A percentile compares a stretch with the other conserved stretches of the same genome.
These are phyloP conservation scores for Daldinia caldariorum DNA, from an alignment of 495 filamentous ascomycete species.

Conservation along the genomic window DNA sequence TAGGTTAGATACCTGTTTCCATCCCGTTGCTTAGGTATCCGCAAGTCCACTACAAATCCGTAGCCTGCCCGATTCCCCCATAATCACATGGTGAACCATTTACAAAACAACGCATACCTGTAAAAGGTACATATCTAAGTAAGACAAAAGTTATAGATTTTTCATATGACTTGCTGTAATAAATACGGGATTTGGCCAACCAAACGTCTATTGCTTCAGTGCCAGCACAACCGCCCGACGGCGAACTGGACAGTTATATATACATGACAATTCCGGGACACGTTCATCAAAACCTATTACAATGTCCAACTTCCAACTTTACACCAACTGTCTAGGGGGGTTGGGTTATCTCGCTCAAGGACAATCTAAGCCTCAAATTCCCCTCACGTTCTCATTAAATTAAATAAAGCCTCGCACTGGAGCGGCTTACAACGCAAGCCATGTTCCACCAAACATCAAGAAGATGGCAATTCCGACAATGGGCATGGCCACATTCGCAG, in stretches of 20 bases:
- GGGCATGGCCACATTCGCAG: slow-evolving; percentile 15
- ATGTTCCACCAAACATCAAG: slow-evolving; percentile 31
- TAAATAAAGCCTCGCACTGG: neutral
- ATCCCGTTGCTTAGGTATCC: too few species aligned
- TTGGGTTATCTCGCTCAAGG: neutral
- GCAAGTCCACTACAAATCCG: too few species aligned
- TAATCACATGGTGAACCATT: too few species aligned
- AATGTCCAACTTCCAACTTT: neutral
- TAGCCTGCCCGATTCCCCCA: too few species aligned
- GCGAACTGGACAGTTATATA: slow-evolving; percentile 1
- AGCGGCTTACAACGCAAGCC: slow-evolving; percentile 23
- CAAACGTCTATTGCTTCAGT: neutral
- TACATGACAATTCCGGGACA: neutral
- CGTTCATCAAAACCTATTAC: neutral
- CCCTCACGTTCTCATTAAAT: neutral
- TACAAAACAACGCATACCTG: too few species aligned
- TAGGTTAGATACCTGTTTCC: too few species aligned
- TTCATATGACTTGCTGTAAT: neutral
- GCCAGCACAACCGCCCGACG: neutral
- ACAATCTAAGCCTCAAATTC: neutral
- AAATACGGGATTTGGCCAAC: neutral
- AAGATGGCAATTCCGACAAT: slow-evolving; percentile 22
- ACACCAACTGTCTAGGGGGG: neutral
- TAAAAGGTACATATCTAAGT: too few species aligned
- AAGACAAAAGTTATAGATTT: too few species aligned